phyloP scores from a whole-genome alignment of 345 rosid genomes.

The Boechera divaricarpa region DNA sequence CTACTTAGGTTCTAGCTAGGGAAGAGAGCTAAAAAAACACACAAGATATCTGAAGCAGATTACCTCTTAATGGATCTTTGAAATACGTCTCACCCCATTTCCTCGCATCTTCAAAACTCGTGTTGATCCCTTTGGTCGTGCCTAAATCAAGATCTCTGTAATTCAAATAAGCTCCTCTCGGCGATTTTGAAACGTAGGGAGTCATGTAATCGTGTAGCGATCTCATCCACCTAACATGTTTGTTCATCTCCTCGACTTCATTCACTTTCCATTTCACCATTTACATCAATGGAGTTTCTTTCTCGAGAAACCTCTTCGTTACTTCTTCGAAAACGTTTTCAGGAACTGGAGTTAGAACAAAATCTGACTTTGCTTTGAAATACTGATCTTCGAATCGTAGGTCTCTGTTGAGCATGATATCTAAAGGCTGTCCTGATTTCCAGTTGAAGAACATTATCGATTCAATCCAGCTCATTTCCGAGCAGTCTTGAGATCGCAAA shows the following conservation, averaged over 20 bases:
- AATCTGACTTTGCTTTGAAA: constrained; percentile 77
- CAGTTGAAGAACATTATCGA: constrained; percentile 50
- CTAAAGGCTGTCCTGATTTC: constrained; percentile 44
- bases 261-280: constrained; percentile 49
- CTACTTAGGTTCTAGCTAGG: background rate
- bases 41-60: constrained; percentile 20
- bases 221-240: constrained; percentile 48
- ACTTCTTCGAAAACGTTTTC: constrained; percentile 46
- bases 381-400: constrained; percentile 22
- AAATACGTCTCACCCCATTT: constrained; percentile 45
- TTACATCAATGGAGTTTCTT: constrained; percentile 42
- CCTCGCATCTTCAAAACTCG: constrained; percentile 39
- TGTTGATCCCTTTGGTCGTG: constrained; percentile 9
- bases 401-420: constrained; percentile 48
- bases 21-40: background rate
- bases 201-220: constrained; percentile 54
- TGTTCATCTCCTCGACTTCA: constrained; percentile 42
- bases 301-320: constrained; percentile 45
- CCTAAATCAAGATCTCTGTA: constrained; percentile 64
- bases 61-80: constrained; percentile 51
- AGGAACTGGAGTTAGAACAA: constrained; percentile 50
- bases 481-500: constrained; percentile 46
- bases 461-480: constrained; percentile 58
- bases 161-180: constrained; percentile 63
- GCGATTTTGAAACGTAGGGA: constrained; percentile 56